Evolutionary conservation across 805 yeast species (phyloP).

Genomic region (Ogataea nitratoaversa): DNA sequence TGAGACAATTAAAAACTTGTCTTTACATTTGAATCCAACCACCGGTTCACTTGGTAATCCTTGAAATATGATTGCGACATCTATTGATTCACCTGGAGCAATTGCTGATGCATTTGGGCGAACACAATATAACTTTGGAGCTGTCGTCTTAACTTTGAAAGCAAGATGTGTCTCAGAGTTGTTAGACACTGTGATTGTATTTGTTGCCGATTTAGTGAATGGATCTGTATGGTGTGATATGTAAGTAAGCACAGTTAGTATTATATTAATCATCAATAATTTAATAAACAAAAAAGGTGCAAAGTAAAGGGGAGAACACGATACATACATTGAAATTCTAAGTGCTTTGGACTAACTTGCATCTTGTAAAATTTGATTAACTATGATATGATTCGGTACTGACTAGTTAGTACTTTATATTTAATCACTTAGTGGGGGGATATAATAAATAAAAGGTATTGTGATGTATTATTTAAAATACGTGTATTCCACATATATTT

Average conservation of each 20-base stretch:
- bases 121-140: conserved; percentile 92
- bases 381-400: not conserved
- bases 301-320: not conserved
- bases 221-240: too few relatives aligned
- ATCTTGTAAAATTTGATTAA: conserved; percentile 32
- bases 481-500: not conserved
- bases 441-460: not conserved
- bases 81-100: conserved; percentile 65
- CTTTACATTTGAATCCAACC: conserved; percentile 74
- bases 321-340: conserved; percentile 76
- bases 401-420: not conserved
- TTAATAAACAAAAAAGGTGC: not conserved
- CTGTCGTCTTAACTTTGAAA: conserved; percentile 96
- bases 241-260: too few relatives aligned
- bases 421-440: not conserved
- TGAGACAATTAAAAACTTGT: conserved; percentile 86
- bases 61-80: conserved; percentile 80
- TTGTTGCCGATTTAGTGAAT: conserved; percentile 67
- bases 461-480: not conserved
- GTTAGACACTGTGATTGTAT: conserved; percentile 52
- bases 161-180: conserved; percentile 58
- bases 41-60: conserved; percentile 76
- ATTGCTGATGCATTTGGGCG: conserved; percentile 89
- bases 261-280: not conserved
- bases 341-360: conserved; percentile 67